Percentiles rank a stretch among this genome's conserved stretches.
These are phyloP conservation scores for Cardamine resedifolia DNA, from an alignment of 345 rosid genomes.

Conservation along the genomic window DNA sequence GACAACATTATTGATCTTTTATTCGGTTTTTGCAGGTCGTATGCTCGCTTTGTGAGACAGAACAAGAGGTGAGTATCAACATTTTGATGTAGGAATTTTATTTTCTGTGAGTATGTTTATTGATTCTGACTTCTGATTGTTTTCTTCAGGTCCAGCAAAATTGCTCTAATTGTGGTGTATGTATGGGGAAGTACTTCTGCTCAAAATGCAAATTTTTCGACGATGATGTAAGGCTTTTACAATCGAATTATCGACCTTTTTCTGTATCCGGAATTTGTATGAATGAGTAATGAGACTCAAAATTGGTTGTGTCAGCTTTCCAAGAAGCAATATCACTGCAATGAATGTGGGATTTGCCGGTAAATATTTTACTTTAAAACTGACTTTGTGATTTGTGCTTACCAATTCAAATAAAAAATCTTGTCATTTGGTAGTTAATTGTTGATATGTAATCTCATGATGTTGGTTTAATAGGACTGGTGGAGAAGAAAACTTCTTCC, in stretches of 20 bases:
- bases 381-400: background rate
- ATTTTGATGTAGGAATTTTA: background rate
- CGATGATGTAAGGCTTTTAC: conserved; percentile 59
- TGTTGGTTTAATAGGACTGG: conserved; percentile 46
- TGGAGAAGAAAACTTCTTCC: conserved; percentile 59
- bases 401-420: background rate
- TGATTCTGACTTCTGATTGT: background rate
- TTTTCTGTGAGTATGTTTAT: background rate
- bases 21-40: conserved; percentile 49
- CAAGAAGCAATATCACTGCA: conserved; percentile 58
- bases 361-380: conserved; percentile 9
- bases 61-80: conserved; percentile 62
- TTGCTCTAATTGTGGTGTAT: conserved; percentile 61
- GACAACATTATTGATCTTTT: background rate
- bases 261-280: background rate
- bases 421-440: conserved; percentile 5
- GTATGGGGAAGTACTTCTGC: conserved; percentile 80
- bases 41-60: conserved; percentile 66
- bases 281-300: conserved; percentile 12
- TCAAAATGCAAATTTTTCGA: conserved; percentile 65
- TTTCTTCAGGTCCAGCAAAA: conserved; percentile 53
- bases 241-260: background rate
- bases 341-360: conserved; percentile 69
- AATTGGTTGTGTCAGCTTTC: conserved; percentile 43
- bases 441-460: conserved; percentile 1